phyloP scores from a whole-genome alignment of 1,284 basidiomycete genomes.

The Pisolithus thermaeus region DNA sequence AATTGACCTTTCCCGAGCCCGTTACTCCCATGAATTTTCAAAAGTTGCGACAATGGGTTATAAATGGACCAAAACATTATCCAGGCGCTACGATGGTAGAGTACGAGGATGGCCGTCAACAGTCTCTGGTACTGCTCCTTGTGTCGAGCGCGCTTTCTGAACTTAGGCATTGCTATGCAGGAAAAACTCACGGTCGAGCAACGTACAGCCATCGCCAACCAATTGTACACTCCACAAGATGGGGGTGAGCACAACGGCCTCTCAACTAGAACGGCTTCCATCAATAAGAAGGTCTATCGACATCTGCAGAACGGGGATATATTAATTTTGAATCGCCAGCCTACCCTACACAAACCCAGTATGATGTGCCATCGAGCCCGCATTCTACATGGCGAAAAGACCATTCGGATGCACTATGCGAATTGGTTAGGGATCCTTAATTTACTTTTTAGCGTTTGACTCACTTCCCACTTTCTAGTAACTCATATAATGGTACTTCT shows the following conservation, averaged over 20 bases:
- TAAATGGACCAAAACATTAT: slow-evolving; percentile 85
- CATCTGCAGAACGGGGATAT: slow-evolving; percentile 96
- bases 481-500: slow-evolving; percentile 88
- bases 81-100: slow-evolving; percentile 95
- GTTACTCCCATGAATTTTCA: slow-evolving; percentile 92
- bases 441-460: slow-evolving; percentile 1
- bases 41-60: slow-evolving; percentile 86
- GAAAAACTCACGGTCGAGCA: slow-evolving; percentile 85
- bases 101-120: slow-evolving; percentile 88
- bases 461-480: slow-evolving; percentile 43
- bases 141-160: neutral
- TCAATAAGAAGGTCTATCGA: slow-evolving; percentile 97
- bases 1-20: slow-evolving; percentile 96
- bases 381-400: slow-evolving; percentile 94
- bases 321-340: slow-evolving; percentile 95
- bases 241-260: slow-evolving; percentile 57
- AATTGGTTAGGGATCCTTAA: slow-evolving; percentile 69
- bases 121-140: slow-evolving; percentile 59
- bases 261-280: slow-evolving; percentile 62
- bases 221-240: slow-evolving; percentile 90
- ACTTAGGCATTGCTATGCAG: slow-evolving; percentile 33
- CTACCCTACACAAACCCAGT: slow-evolving; percentile 98
- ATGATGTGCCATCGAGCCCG: slow-evolving; percentile 99
- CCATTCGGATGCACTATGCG: slow-evolving; percentile 99
- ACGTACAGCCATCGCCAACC: slow-evolving; percentile 95